Evolutionary conservation across 75 land plant species (phyloP).

Genomic region (Pinus albicaulis): DNA sequence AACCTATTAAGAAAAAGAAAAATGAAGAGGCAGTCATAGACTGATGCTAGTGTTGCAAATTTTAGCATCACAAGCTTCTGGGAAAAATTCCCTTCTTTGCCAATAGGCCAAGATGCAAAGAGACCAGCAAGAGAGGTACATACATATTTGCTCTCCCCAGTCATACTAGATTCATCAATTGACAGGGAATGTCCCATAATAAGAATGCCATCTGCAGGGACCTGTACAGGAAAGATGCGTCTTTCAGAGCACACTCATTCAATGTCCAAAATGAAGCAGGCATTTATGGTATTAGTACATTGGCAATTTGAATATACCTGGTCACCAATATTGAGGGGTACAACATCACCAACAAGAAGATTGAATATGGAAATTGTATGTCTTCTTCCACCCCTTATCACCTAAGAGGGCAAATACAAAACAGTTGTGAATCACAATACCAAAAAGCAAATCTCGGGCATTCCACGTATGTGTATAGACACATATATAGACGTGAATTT

Average conservation of each 20-base stretch:
- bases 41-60: background rate
- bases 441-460: too few relatives aligned
- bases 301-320: conserved; percentile 33
- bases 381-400: conserved; percentile 74
- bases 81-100: background rate
- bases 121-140: conserved; percentile 10
- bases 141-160: conserved; percentile 76
- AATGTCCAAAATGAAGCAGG: background rate
- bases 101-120: background rate
- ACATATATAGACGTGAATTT: background rate
- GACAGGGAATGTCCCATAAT: conserved; percentile 67
- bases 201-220: conserved; percentile 86
- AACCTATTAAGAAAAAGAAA: conserved; percentile 40
- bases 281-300: background rate
- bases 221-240: conserved; percentile 24
- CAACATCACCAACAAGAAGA: conserved; percentile 79
- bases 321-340: conserved; percentile 80
- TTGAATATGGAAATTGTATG: conserved; percentile 67
- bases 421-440: background rate
- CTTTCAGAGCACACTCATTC: background rate
- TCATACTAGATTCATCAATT: conserved; percentile 87
- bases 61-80: background rate
- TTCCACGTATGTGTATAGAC: too few relatives aligned
- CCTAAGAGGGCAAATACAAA: conserved; percentile 21
- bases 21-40: background rate